phyloP scores from a whole-genome alignment of 768 basidiomycete genomes.

The Leccinum barrowsii region DNA sequence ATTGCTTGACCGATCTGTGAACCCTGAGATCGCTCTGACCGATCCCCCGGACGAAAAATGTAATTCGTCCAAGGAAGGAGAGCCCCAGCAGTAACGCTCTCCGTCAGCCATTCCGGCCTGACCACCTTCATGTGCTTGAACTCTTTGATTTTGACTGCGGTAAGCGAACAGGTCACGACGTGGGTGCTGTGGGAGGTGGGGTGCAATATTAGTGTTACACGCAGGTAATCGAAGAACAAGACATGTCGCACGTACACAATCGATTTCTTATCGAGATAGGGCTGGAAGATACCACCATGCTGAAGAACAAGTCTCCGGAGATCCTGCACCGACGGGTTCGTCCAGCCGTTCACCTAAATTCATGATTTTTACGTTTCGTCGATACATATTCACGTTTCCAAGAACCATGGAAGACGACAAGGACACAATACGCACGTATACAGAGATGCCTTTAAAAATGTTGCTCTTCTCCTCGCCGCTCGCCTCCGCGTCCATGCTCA shows the following conservation, averaged over 20 bases:
- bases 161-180: conserved; percentile 87
- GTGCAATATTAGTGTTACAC: conserved; percentile 4
- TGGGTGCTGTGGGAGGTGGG: conserved; percentile 58
- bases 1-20: conserved; percentile 21
- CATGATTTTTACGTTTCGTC: neutral
- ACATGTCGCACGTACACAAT: conserved; percentile 49
- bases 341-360: conserved; percentile 83
- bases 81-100: conserved; percentile 63
- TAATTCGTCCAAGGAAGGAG: conserved; percentile 82
- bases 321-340: conserved; percentile 82
- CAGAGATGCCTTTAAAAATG: conserved; percentile 71
- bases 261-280: conserved; percentile 79
- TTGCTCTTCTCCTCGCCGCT: conserved; percentile 31
- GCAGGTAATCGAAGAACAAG: neutral
- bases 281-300: conserved; percentile 80
- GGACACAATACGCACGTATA: conserved; percentile 64
- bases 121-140: conserved; percentile 91
- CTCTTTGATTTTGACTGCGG: conserved; percentile 83
- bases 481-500: conserved; percentile 30
- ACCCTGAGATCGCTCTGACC: conserved; percentile 50
- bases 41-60: conserved; percentile 49
- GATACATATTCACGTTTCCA: neutral
- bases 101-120: conserved; percentile 81
- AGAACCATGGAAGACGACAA: neutral
- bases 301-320: conserved; percentile 74